These are phyloP conservation scores for Sphaerosporella brunnea DNA, from an alignment of 495 filamentous ascomycete species.

Conservation along the genomic window DNA sequence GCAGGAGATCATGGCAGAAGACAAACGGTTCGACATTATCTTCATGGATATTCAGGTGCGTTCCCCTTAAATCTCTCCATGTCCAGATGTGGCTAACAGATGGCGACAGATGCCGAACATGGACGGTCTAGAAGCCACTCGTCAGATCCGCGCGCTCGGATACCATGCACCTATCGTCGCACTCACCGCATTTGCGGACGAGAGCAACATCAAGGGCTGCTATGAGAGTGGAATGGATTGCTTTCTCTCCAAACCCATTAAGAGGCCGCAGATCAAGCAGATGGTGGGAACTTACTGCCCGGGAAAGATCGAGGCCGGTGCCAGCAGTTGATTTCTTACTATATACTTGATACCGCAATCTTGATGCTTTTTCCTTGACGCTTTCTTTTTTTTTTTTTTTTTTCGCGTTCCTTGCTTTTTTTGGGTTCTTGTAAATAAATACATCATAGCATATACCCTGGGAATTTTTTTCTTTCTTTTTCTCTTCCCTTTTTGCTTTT, in stretches of 20 bases:
- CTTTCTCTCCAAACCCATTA: constrained; percentile 59
- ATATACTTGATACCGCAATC: too few relatives aligned
- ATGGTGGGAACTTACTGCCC: constrained; percentile 35
- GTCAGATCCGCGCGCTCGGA: constrained; percentile 73
- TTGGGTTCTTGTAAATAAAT: too few relatives aligned
- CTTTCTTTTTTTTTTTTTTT: too few relatives aligned
- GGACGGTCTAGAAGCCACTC: constrained; percentile 70
- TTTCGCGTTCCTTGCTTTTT: too few relatives aligned
- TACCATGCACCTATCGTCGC: constrained; percentile 82
- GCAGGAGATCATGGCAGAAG: constrained; percentile 57
- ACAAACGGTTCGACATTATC: constrained; percentile 24
- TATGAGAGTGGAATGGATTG: constrained; percentile 34
- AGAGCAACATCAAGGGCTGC: constrained; percentile 72
- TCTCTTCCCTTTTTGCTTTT: too few relatives aligned
- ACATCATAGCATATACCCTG: too few relatives aligned
- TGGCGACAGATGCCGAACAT: constrained; percentile 80
- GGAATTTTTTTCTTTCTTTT: too few relatives aligned
- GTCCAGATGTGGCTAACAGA: too few relatives aligned
- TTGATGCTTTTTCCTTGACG: too few relatives aligned
- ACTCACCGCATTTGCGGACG: constrained; percentile 76
- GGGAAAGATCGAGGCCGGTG: not conserved
- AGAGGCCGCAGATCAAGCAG: constrained; percentile 65
- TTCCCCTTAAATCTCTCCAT: too few relatives aligned
- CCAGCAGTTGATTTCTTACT: too few relatives aligned
- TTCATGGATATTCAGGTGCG: constrained; percentile 9